A percentile compares a stretch with the other conserved stretches of the same genome.
These are phyloP conservation scores for Cladobotryum protrusum DNA, from an alignment of 2,329 filamentous ascomycete species.

Conservation along the genomic window DNA sequence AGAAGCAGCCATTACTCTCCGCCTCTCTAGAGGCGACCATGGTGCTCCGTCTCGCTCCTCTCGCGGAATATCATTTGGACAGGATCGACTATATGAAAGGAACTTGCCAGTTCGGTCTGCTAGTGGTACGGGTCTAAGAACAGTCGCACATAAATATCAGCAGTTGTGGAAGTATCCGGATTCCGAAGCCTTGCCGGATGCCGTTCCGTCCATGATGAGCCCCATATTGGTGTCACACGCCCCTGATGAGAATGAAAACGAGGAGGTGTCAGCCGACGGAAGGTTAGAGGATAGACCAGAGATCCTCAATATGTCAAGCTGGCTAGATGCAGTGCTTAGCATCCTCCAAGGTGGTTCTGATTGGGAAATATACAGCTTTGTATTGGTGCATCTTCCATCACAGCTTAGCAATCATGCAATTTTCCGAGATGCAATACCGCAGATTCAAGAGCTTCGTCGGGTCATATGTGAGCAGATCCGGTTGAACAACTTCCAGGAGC, in stretches of 20 bases:
- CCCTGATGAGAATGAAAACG: conserved; percentile 6
- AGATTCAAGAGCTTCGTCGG: conserved; percentile 69
- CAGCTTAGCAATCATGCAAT: conserved; percentile 87
- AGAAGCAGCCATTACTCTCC: conserved; percentile 41
- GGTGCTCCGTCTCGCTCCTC: conserved; percentile 32
- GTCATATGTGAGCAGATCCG: conserved; percentile 79
- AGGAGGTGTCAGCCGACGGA: conserved; percentile 14
- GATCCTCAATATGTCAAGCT: conserved; percentile 55
- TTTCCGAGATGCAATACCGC: conserved; percentile 65
- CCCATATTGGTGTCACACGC: conserved; percentile 42
- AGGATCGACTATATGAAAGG: conserved; percentile 39
- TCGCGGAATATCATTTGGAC: conserved; percentile 48
- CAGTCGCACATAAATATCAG: conserved; percentile 28
- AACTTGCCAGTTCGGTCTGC: conserved; percentile 34
- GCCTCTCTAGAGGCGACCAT: conserved; percentile 40
- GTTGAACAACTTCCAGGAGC: conserved; percentile 70
- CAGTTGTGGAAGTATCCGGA: conserved; percentile 56
- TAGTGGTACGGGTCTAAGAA: conserved; percentile 29
- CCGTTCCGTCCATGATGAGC: conserved; percentile 41
- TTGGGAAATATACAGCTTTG: conserved; percentile 91
- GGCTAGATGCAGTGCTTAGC: conserved; percentile 72
- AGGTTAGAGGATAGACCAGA: conserved; percentile 29
- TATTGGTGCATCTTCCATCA: conserved; percentile 76
- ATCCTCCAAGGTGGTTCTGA: conserved; percentile 64
- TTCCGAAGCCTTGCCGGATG: conserved; percentile 46